phyloP scores from a whole-genome alignment of 129 eudicot species.

The Escallonia rubra region DNA sequence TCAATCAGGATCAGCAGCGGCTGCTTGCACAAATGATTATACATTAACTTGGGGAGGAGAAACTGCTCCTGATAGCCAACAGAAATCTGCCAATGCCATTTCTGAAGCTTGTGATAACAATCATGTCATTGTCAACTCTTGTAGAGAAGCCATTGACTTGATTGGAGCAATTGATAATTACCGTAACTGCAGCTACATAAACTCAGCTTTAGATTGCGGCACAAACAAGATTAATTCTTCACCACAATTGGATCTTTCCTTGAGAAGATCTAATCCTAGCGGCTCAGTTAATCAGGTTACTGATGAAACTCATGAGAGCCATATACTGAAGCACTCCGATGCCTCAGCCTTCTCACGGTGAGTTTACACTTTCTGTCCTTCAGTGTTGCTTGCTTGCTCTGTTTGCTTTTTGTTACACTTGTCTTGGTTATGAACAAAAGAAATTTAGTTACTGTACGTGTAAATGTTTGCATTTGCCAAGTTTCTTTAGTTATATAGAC shows the following conservation, averaged over 20 bases:
- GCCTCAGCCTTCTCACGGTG: conserved; percentile 84
- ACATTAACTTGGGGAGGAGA: conserved; percentile 23
- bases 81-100: conserved; percentile 20
- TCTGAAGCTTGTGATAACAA: conserved; percentile 18
- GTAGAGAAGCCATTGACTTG: conserved; percentile 85
- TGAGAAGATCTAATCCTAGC: conserved; percentile 60
- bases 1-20: conserved; percentile 13
- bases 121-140: conserved; percentile 17
- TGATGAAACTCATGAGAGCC: conserved; percentile 50
- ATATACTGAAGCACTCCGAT: conserved; percentile 64
- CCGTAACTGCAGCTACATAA: conserved; percentile 42
- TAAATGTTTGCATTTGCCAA: too few species aligned
- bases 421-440: too few species aligned
- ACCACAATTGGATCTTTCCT: conserved; percentile 69
- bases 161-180: conserved; percentile 70
- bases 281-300: conserved; percentile 58
- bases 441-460: too few species aligned
- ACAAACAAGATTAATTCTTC: conserved; percentile 47
- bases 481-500: too few species aligned
- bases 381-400: neutral
- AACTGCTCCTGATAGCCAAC: conserved; percentile 26
- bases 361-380: conserved; percentile 15
- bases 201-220: conserved; percentile 30
- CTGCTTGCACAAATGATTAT: conserved; percentile 9
- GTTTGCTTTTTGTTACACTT: too few species aligned